A percentile compares a stretch with the other conserved stretches of the same genome.
These are phyloP conservation scores for Sporopachydermia cereana DNA, from an alignment of 1,139 yeast genomes.

Conservation along the genomic window DNA sequence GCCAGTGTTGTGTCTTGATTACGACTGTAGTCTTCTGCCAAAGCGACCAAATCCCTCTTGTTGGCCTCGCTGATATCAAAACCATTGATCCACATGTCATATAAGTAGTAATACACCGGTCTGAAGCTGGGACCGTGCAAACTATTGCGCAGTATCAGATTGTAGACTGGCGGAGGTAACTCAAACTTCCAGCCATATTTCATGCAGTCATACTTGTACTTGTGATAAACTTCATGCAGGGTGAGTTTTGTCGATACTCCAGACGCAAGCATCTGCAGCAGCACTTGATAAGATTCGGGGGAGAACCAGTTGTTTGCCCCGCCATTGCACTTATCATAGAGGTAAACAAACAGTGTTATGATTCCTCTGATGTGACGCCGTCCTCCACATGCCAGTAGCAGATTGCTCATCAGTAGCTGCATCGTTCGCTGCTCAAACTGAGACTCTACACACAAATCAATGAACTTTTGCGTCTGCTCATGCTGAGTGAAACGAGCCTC, in stretches of 20 bases:
- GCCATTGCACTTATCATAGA: background rate
- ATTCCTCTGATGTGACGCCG: background rate
- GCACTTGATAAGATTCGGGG: background rate
- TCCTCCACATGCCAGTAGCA: background rate
- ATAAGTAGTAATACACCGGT: slow-evolving; percentile 1
- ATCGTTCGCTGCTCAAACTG: background rate
- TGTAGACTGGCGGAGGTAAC: background rate
- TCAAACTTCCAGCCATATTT: background rate
- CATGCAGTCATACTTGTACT: background rate
- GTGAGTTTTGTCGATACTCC: background rate
- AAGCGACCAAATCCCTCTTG: background rate
- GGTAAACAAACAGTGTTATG: background rate
- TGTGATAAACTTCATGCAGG: background rate
- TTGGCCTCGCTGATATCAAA: background rate
- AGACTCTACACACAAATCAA: background rate
- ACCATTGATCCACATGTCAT: slow-evolving; percentile 9
- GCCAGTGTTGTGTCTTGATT: background rate
- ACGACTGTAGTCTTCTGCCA: background rate
- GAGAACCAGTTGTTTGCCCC: background rate
- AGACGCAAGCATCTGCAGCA: background rate
- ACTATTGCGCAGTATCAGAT: background rate
- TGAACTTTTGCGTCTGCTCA: background rate
- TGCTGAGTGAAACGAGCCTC: background rate
- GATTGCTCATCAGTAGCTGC: background rate
- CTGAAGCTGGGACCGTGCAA: background rate